Base-by-base conservation (phyloP, 805 yeast species). In the Metschnikowia lunata region DNA sequence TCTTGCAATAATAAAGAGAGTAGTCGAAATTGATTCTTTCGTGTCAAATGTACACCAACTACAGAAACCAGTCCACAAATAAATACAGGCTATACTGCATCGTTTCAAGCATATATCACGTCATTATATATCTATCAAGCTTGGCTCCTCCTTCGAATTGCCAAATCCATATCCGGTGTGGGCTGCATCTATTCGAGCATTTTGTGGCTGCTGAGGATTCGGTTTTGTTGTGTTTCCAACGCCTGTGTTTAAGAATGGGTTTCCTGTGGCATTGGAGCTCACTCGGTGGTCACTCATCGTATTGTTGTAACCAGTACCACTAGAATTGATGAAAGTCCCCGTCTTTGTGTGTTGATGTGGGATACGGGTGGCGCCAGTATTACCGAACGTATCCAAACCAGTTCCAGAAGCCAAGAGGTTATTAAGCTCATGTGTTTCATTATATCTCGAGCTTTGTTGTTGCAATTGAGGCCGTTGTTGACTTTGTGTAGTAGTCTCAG, bases 161-260 rank as follows among this genome's bases (percentile, higher is more conserved):
- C 97, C 97, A 65, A 90, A 90, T 1, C 98, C 98, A 60, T 81
- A 89, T 2, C 98, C 98, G 1, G 98, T 90, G 58, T 85, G 83
- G 3, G 93, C 82, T 6, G 96, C 90, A 39, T 83, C 80, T 47
- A 88, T 60, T 34, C 52, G 76, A 37, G 69, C 74, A 86, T 72
- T 41, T 5, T 18, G 23, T 6, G 31, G 31, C 13, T 43, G 39
- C 26, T 55, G 40, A 40, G 34, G 46, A n/a, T 14, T n/a, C 30
- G 29, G 26, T 57, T 33, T 51, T 57, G 41, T 49, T 41, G 46
- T 54, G 60, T 60, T 52, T 2, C 70, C 69, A 34, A 62, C 85
- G 59, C 88, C 95, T 28, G 80, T 75, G 43, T 75, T 79, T 46
- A 79, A 64, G 58, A 82, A 82, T 14, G 88, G 88, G 57, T 81